Evolutionary conservation across 176 grass and related monocot species (phyloP), one percentile per base, ranked within the genome.

Genomic region (Zoysia pacifica): DNA sequence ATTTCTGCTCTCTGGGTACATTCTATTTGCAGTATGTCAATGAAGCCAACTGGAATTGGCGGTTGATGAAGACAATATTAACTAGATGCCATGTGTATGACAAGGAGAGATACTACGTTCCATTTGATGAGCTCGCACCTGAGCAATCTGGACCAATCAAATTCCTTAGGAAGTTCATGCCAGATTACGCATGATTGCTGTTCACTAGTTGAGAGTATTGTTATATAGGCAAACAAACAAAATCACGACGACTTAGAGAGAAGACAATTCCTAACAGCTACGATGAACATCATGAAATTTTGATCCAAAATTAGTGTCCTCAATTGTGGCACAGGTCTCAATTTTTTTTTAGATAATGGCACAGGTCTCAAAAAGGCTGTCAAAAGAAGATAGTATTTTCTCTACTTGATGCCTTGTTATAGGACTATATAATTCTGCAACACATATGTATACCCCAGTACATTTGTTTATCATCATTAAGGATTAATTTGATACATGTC

Each of bases 21-120:
- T 87, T 63, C 45, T 80, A 67, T 42, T 62, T 75, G 67, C 89
- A 99, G 96, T 95, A 99, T 86, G 83, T 99, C 69, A 99, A 93
- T 67, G 90, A 93, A 81, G 86, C 92, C 37, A 87, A 86, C 84
- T 95, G 96, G 96, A 99, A 91, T 81, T 99, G 92, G 96, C 90
- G 92, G 71, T 79, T 99, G 65, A 95, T 99, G 96, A 99, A 98
- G 81, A 93, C 92, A 52, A 98, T 98, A 94, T 69, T 99, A 82
- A 99, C 96, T 55, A 86, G 69, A 64, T 99, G 96, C 76, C 96
- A 99, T 87, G 86, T 99, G 8, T 99, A 99, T 42, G 81, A 95
- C 78, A 83, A 93, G 79, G 92, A 99, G 72, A 93, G 81, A 74
- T 91, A 88, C 81, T 99, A 99, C 8, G 81, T 93, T 67, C 86